These are phyloP conservation scores for Dryadomyces quercivorus DNA, from an alignment of 2,329 filamentous ascomycete genomes.

Conservation along the genomic window DNA sequence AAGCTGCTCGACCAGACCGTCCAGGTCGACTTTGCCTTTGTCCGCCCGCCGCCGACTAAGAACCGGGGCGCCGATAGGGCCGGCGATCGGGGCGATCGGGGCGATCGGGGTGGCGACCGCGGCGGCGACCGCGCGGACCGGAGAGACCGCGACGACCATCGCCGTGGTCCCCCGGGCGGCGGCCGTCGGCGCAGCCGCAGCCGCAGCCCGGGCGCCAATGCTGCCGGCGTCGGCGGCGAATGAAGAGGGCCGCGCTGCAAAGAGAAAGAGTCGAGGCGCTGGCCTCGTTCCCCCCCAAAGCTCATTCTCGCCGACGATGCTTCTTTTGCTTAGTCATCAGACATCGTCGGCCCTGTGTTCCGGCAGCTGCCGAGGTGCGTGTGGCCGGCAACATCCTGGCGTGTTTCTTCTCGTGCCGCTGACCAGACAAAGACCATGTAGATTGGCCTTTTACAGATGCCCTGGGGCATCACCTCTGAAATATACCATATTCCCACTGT, in stretches of 20 bases:
- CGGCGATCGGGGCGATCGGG: slow-evolving; percentile 1
- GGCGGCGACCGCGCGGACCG: slow-evolving; percentile 18
- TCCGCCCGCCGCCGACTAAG: slow-evolving; percentile 60
- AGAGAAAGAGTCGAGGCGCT: background rate
- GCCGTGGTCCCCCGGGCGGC: slow-evolving; percentile 19
- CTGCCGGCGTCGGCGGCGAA: slow-evolving; percentile 16
- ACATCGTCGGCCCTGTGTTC: slow-evolving; percentile 5
- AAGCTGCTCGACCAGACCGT: slow-evolving; percentile 75
- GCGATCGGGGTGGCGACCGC: slow-evolving; percentile 5
- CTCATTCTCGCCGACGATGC: background rate
- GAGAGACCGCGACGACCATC: background rate
- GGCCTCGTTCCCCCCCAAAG: too few relatives aligned
- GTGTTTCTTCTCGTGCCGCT: background rate
- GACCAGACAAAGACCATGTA: background rate
- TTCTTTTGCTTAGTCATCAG: background rate
- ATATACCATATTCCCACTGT: too few relatives aligned
- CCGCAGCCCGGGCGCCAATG: slow-evolving; percentile 26
- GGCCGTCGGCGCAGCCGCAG: slow-evolving; percentile 28
- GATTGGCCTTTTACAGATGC: background rate
- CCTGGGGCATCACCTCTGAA: too few relatives aligned
- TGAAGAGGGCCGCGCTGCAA: background rate
- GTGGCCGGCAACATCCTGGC: background rate
- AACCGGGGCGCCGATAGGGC: slow-evolving; percentile 21
- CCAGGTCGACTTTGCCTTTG: slow-evolving; percentile 74
- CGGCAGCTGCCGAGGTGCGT: background rate